Evolutionary conservation across 2,329 filamentous ascomycete genomes (phyloP), one percentile per base, ranked within the genome.

Genomic region (Chaetomiaceae sp.): DNA sequence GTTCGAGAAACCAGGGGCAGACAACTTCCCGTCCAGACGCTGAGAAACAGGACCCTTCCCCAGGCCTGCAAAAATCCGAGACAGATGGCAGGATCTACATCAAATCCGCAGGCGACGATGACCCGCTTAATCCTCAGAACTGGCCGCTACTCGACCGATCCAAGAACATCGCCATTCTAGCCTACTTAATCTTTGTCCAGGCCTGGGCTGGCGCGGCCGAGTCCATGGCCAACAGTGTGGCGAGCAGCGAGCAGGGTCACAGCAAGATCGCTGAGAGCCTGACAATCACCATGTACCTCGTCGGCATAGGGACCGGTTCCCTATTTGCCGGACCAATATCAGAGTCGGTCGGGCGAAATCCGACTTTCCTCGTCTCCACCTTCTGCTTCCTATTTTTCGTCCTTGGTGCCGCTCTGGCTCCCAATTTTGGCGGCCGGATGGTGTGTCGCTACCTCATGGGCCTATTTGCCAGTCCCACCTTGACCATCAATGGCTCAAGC

Each of bases 391-490:
- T 78, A 63, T 65, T 77, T 41, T 80, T 75, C 51, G 67, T 78
- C 36, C 70, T 78, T 61, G 76, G 71, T 0, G 70, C 71, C 0
- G 78, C 69, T 1, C 60, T 78, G n/a, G 64, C 75, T 1, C 72
- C 72, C 3, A 76, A 71, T 20, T 71, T 79, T 48, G 69, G 64
- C 0, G 71, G 72, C 4, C 74, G 78, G 48, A 62, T 79, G 6
- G 68, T 69, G 0, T 78, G 76, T 51, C 71, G 77, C 3, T 78
- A 76, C 54, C 58, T 80, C 3, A 72, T 76, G 2, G 75, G 77
- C 3, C 62, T 76, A 43, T 77, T 75, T 48, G 60, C 62, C 9
- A 66, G 65, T 37, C 58, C 64, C 1, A 68, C 66, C 0, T 51
- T 69, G 27, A 58, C 73, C 65, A 55, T 72, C 65, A 58, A 76